Conservation (phyloP, 352 stramenopile species). For the Globisporangium ultimum region DNA sequence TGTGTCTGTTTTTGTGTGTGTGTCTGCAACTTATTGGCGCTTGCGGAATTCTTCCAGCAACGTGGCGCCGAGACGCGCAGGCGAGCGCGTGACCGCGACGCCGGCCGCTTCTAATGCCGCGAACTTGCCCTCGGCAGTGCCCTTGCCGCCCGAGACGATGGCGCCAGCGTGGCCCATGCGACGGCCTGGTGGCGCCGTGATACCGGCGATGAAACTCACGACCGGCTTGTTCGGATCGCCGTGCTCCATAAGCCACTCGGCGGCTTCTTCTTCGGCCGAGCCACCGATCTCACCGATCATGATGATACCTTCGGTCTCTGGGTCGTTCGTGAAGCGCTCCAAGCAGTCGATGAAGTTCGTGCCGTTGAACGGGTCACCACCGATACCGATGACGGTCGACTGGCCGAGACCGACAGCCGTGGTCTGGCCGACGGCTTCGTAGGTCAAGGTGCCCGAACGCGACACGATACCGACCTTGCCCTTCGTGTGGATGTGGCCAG, state of each 20-base stretch:
- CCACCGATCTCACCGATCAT: slow-evolving; percentile 99
- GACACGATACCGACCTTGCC: slow-evolving; percentile 99
- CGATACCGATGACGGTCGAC: slow-evolving; percentile 99
- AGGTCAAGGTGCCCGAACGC: slow-evolving; percentile 97
- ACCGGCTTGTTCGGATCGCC: slow-evolving; percentile 99
- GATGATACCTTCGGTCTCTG: slow-evolving; percentile 98
- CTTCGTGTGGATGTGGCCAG: slow-evolving; percentile 98
- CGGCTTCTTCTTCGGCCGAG: slow-evolving; percentile 97
- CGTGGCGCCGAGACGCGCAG: slow-evolving; percentile 94
- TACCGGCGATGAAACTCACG: slow-evolving; percentile 99
- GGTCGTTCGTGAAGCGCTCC: slow-evolving; percentile 98
- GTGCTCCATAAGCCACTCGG: slow-evolving; percentile 97
- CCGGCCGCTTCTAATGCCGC: slow-evolving; percentile 93
- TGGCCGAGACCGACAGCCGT: slow-evolving; percentile 96
- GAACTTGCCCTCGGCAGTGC: slow-evolving; percentile 98
- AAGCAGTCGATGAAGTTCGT: slow-evolving; percentile 99
- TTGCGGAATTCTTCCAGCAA: slow-evolving; percentile 96
- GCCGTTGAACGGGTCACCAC: slow-evolving; percentile 99
- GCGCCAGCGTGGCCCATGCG: slow-evolving; percentile 99
- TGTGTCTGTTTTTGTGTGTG: not conserved
- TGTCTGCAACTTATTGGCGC: slow-evolving; percentile 32
- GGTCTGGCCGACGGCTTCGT: slow-evolving; percentile 99
- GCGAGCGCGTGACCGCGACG: slow-evolving; percentile 95
- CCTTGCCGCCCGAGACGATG: slow-evolving; percentile 99
- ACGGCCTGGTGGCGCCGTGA: slow-evolving; percentile 96